Evolutionary conservation across 768 basidiomycete genomes (phyloP).

Genomic region (Tulasnella sp.): DNA sequence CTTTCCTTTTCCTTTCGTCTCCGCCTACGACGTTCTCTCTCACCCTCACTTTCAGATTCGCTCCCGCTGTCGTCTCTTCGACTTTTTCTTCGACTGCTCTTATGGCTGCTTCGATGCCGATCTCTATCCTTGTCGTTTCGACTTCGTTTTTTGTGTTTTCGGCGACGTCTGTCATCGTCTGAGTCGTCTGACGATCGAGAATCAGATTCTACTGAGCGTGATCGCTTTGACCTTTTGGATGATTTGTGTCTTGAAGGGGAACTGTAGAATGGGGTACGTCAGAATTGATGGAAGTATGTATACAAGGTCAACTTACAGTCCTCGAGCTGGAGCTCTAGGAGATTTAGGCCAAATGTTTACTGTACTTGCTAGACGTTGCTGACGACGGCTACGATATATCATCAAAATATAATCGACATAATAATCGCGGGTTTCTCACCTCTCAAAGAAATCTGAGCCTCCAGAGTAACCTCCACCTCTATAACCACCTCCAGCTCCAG

Average conservation of each 20-base stretch:
- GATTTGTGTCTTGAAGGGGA: constrained; percentile 40
- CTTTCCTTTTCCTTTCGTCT: constrained; percentile 37
- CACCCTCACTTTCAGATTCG: constrained; percentile 38
- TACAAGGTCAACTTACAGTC: constrained; percentile 32
- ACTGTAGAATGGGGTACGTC: constrained; percentile 32
- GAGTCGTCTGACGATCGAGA: constrained; percentile 4
- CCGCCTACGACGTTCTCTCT: constrained; percentile 48
- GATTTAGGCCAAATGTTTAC: constrained; percentile 72
- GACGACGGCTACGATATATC: constrained; percentile 43
- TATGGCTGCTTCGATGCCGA: not conserved
- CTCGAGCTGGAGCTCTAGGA: constrained; percentile 51
- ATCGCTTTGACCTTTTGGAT: constrained; percentile 34
- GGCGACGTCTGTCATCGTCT: constrained; percentile 7
- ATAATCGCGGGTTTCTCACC: constrained; percentile 20
- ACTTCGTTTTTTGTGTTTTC: constrained; percentile 9
- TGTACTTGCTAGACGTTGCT: constrained; percentile 45
- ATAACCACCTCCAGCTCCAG: constrained; percentile 24
- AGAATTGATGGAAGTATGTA: constrained; percentile 2
- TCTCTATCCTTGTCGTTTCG: constrained; percentile 2
- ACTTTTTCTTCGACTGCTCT: constrained; percentile 16
- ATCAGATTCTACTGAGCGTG: not conserved
- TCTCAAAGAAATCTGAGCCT: no score
- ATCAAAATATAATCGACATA: constrained; percentile 37
- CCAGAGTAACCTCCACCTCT: no score
- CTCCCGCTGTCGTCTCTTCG: constrained; percentile 30